Evolutionary conservation across 495 filamentous ascomycete species (phyloP).

Genomic region (Aspergillus baeticus): DNA sequence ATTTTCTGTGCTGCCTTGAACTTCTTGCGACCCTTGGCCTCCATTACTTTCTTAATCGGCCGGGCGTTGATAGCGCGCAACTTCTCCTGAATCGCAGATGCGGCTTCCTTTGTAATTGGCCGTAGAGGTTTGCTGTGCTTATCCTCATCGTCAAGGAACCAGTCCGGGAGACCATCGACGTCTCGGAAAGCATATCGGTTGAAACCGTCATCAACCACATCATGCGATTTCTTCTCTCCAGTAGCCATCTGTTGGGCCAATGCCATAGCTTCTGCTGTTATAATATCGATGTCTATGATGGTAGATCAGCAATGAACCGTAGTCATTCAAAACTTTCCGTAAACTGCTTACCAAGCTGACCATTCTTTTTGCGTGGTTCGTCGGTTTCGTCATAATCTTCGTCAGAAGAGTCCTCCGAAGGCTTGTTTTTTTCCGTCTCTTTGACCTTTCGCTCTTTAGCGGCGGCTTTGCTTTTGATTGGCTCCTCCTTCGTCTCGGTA

Average conservation of each 20-base stretch:
- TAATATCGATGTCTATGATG: conserved; percentile 85
- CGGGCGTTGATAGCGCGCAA: conserved; percentile 89
- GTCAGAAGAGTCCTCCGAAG: conserved; percentile 48
- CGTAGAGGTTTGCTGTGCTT: conserved; percentile 80
- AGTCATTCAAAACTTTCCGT: too few species aligned
- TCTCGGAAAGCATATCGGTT: conserved; percentile 92
- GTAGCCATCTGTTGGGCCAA: conserved; percentile 90
- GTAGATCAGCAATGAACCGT: conserved; percentile 28
- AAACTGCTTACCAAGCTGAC: conserved; percentile 59
- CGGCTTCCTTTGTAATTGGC: conserved; percentile 86
- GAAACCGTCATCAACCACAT: conserved; percentile 86
- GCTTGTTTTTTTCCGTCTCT: conserved; percentile 53
- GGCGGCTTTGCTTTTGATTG: conserved; percentile 17
- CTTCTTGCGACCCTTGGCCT: conserved; percentile 95
- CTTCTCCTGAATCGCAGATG: conserved; percentile 94
- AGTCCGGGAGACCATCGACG: conserved; percentile 89
- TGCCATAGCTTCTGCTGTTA: conserved; percentile 98
- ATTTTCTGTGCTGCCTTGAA: conserved; percentile 86
- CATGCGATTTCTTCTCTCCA: conserved; percentile 72
- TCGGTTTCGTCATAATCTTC: conserved; percentile 65
- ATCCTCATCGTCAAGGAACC: conserved; percentile 93
- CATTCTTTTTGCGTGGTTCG: conserved; percentile 66
- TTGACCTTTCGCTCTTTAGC: conserved; percentile 34
- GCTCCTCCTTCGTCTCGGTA: conserved; percentile 4
- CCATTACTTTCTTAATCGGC: conserved; percentile 98